These are phyloP conservation scores for Mortierella claussenii DNA, from an alignment of 192 early-diverging fungal species.

Conservation along the genomic window DNA sequence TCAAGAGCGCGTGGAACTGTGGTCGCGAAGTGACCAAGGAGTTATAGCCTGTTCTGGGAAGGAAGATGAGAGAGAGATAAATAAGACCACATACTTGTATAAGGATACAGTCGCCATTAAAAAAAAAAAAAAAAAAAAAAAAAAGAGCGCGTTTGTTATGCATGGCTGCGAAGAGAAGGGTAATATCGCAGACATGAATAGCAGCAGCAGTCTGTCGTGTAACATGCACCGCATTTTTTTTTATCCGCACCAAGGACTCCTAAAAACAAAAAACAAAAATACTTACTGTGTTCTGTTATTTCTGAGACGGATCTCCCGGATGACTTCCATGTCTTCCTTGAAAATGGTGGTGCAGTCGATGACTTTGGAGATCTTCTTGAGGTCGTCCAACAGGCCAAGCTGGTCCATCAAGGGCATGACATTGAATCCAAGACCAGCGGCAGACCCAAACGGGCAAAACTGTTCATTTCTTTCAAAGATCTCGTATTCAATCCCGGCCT, in stretches of 20 bases:
- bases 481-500: slow-evolving; percentile 24
- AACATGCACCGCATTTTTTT: neutral
- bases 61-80: too few relatives aligned
- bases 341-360: slow-evolving; percentile 32
- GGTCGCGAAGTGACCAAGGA: slow-evolving; percentile 23
- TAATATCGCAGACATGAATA: neutral
- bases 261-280: neutral
- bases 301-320: slow-evolving; percentile 38
- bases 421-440: slow-evolving; percentile 17
- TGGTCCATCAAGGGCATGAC: slow-evolving; percentile 46
- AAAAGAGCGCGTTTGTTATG: neutral
- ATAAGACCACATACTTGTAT: too few relatives aligned
- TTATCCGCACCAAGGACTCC: neutral
- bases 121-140: too few relatives aligned
- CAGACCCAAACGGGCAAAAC: slow-evolving; percentile 12
- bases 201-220: neutral
- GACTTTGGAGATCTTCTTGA: slow-evolving; percentile 20
- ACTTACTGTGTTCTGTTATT: slow-evolving; percentile 25
- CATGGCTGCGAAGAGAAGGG: too few relatives aligned
- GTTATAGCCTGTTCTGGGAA: neutral
- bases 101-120: too few relatives aligned
- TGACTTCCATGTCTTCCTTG: slow-evolving; percentile 36
- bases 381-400: slow-evolving; percentile 27
- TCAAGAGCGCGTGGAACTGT: slow-evolving; percentile 15
- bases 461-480: slow-evolving; percentile 16